Evolutionary conservation across 345 rosid genomes (phyloP), one percentile per base, ranked within the genome.

Genomic region (Salix exigua): DNA sequence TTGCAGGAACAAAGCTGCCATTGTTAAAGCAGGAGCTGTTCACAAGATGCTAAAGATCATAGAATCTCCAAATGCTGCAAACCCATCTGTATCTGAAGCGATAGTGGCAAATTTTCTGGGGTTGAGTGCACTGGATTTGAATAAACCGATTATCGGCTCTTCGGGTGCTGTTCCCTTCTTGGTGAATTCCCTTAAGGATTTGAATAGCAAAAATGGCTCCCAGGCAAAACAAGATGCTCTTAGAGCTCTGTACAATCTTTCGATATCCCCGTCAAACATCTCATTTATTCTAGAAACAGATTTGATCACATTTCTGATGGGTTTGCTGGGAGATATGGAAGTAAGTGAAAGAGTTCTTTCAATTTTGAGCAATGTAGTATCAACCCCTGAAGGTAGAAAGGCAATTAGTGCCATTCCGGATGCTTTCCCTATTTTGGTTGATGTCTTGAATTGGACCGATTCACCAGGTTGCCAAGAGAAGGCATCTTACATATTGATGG

Each of bases 1-100:
- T 33, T 87, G 80, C 88, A 96, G 99, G 91, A 96, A 96, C 81
- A 96, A 96, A 86, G 98, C 98, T 70, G 97, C 99, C 73, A 92
- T 96, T 85, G 96, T 93, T n/a, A 92, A 96, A 82, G 93, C 98
- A 25, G 99, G 99, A 6, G 96, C 98, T 37, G 91, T 93, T 70
- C 99, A 96, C 80, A 93, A 92, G 85, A 91, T 96, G 96, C 79
- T 96, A 60, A 89, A 83, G 89, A 89, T 96, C 16, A 89, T 93
- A 33, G 96, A 92, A 76, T 84, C 89, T 66, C 87, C 92, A 58
- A 73, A 68, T 77, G 83, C 81, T 62, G 80, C 89, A 21, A 66
- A 80, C 62, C 85, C 87, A 25, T 81, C 79, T 18, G 87, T 93
- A 23, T 90, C 97, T 4, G 98, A 93, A 75, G 98, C 94, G 30